Evolutionary conservation across 2,329 filamentous ascomycete species (phyloP).

Genomic region (Botryosphaeria dothidea): DNA sequence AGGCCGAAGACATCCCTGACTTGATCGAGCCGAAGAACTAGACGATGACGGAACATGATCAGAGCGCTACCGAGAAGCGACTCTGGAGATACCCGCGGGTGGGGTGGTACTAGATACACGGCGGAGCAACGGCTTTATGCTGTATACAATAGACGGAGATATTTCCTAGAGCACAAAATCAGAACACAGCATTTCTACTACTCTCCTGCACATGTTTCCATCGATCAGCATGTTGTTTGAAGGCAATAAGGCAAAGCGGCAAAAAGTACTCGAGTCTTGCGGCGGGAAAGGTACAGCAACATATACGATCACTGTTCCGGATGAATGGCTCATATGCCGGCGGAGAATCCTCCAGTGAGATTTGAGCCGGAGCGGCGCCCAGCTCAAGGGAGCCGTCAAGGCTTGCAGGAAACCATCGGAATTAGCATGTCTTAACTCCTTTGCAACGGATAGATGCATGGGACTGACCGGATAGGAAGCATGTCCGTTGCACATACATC

Average conservation of each 20-base stretch:
- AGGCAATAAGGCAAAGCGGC: not conserved
- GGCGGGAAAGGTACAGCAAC: not conserved
- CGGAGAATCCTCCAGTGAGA: not conserved
- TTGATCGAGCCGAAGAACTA: slow-evolving; percentile 46
- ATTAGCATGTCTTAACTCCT: not conserved
- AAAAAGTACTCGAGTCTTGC: not conserved
- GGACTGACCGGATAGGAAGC: not conserved
- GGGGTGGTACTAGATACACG: not conserved
- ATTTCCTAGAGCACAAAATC: slow-evolving; percentile 4
- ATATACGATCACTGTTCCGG: not conserved
- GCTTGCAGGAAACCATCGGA: not conserved
- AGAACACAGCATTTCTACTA: not conserved
- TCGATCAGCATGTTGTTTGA: not conserved
- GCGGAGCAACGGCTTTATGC: not conserved
- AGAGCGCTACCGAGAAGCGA: not conserved
- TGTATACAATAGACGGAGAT: slow-evolving; percentile 2
- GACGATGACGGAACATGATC: not conserved
- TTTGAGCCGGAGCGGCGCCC: not conserved
- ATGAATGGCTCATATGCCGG: not conserved
- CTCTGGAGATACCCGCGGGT: not conserved
- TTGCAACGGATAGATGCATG: not conserved
- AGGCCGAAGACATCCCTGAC: slow-evolving; percentile 77
- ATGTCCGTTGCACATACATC: not conserved
- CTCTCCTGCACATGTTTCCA: not conserved
- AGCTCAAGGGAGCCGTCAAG: not conserved